Evolutionary conservation across 805 yeast genomes (phyloP).

Genomic region (Yamadazyma nakazawae): DNA sequence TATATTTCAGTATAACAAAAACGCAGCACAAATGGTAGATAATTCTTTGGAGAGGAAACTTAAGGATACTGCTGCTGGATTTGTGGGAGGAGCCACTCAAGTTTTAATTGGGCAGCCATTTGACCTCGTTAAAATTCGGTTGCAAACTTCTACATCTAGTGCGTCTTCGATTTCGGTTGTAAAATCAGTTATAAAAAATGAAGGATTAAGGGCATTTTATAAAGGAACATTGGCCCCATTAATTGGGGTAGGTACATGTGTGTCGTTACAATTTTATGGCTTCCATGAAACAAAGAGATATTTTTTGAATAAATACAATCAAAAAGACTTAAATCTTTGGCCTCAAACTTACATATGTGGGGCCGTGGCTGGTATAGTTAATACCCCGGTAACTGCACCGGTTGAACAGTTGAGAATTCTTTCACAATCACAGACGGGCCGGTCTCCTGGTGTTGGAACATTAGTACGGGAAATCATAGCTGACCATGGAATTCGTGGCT

Average conservation of each 20-base stretch:
- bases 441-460: slow-evolving; percentile 17
- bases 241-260: slow-evolving; percentile 56
- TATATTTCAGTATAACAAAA: not conserved
- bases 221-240: slow-evolving; percentile 45
- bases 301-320: slow-evolving; percentile 31
- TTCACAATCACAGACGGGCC: slow-evolving; percentile 40
- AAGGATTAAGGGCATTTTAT: slow-evolving; percentile 42
- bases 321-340: slow-evolving; percentile 41
- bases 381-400: slow-evolving; percentile 59
- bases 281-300: slow-evolving; percentile 68
- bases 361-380: slow-evolving; percentile 64
- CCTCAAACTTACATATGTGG: slow-evolving; percentile 62
- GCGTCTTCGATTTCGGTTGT: slow-evolving; percentile 32
- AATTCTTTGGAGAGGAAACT: slow-evolving; percentile 33
- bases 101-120: slow-evolving; percentile 48
- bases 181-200: slow-evolving; percentile 35
- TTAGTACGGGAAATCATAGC: slow-evolving; percentile 38
- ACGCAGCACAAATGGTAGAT: slow-evolving; percentile 21
- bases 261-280: slow-evolving; percentile 66
- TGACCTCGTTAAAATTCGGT: slow-evolving; percentile 41
- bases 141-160: slow-evolving; percentile 32
- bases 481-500: slow-evolving; percentile 46
- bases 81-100: slow-evolving; percentile 46
- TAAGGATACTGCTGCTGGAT: slow-evolving; percentile 44
- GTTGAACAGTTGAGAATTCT: slow-evolving; percentile 65